Conservation (phyloP, 2,329 filamentous ascomycete genomes). For the Cladobotryum mycophilum region DNA sequence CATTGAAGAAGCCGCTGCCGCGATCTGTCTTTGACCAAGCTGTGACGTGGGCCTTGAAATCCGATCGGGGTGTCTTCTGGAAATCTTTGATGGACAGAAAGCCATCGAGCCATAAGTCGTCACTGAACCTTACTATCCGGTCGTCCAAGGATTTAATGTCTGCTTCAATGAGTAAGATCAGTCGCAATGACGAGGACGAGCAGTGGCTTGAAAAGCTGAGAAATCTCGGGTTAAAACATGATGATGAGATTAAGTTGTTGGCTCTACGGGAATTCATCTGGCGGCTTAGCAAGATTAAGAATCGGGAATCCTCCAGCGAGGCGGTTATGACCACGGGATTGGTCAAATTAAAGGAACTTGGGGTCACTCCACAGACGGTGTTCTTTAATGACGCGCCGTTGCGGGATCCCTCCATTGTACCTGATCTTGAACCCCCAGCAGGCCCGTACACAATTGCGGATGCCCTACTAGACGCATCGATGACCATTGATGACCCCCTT, state of each 20-base stretch:
- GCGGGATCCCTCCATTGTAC: conserved; percentile 31
- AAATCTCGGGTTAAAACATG: conserved; percentile 71
- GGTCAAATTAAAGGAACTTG: conserved; percentile 66
- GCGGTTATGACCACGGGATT: conserved; percentile 36
- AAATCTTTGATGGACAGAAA: conserved; percentile 64
- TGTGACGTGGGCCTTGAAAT: conserved; percentile 75
- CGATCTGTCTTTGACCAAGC: conserved; percentile 79
- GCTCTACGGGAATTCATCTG: conserved; percentile 86
- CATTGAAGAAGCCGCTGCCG: conserved; percentile 74
- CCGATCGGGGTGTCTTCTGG: conserved; percentile 84
- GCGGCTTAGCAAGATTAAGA: conserved; percentile 69
- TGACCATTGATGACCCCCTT: conserved; percentile 68
- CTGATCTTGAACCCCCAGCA: conserved; percentile 25
- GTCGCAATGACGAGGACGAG: conserved; percentile 87
- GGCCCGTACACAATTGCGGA: conserved; percentile 76
- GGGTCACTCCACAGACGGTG: conserved; percentile 78
- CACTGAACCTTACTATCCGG: conserved; percentile 45
- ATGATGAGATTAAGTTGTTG: conserved; percentile 87
- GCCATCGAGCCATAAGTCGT: conserved; percentile 56
- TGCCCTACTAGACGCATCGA: conserved; percentile 84
- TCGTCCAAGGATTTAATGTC: conserved; percentile 50
- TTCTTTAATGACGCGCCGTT: conserved; percentile 77
- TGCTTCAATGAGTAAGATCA: conserved; percentile 55
- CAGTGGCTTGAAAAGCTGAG: conserved; percentile 82
- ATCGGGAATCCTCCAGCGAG: conserved; percentile 41